Evolutionary conservation across 805 yeast genomes (phyloP), one percentile per base, ranked within the genome.

Genomic region (Teunomyces barrocoloradensis): DNA sequence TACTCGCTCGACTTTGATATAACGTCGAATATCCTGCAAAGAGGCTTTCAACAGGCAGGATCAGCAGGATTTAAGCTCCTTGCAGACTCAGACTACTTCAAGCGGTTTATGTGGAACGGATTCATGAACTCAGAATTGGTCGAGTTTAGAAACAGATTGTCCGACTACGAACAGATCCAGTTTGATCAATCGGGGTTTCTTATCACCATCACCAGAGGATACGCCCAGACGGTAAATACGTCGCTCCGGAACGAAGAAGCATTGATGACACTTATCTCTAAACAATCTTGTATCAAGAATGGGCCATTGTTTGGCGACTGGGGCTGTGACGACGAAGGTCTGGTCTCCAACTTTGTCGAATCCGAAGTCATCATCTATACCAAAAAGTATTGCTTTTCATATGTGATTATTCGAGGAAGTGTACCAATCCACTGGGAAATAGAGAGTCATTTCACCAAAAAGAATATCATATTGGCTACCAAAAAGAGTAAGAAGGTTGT

Each of bases 251-350:
- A 64, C 21, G 65, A 63, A 25, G 71, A 67, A 27, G 73, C 73
- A 0, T 55, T 76, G 43, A 50, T 80, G 32, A 77, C 84, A 0
- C 65, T 80, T 9, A 75, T 80, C 9, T 71, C 82, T 2, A 79
- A 77, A 53, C 84, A 80, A 51, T 69, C 75, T 27, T 76, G 82
- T 48, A 57, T 59, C 27, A 76, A 75, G 51, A 63, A 62, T 32
- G 82, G 82, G 0, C 72, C 76, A 0, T 59, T 79, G 15, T 79
- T 79, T 57, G 85, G 85, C 1, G 79, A 79, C 27, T 76, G 77
- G 68, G 81, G 85, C 29, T 69, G 79, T 54, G 85, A 80, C 56
- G 84, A 80, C 50, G 75, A 76, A 35, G 82, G 84, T 0, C 68
- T 72, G 13, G 80, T 71, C 6, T 66, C 81, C 3, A 78, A 79